A percentile compares a stretch with the other conserved stretches of the same genome.
These are phyloP conservation scores for Pichia sp. DNA, from an alignment of 1,139 yeast species.

Conservation along the genomic window DNA sequence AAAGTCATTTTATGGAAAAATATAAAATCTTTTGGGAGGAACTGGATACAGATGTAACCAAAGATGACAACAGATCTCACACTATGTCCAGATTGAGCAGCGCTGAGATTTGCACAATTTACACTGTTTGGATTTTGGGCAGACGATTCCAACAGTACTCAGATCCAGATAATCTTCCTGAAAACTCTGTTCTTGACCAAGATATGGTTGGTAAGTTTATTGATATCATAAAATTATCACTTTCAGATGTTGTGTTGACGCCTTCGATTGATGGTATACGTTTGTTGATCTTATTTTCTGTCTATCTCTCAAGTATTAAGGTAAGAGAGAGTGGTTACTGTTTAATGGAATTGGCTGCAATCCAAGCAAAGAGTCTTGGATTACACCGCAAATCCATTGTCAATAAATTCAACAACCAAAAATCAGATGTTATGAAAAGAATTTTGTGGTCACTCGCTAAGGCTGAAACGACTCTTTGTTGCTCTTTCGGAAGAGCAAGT, in stretches of 20 bases:
- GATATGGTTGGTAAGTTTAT: constrained; percentile 33
- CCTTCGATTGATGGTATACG: constrained; percentile 44
- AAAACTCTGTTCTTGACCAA: constrained; percentile 25
- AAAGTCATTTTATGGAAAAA: constrained; percentile 31
- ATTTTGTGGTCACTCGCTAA: constrained; percentile 40
- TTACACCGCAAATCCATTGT: constrained; percentile 38
- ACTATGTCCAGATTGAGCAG: constrained; percentile 26
- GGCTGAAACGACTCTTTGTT: constrained; percentile 36
- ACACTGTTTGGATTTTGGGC: constrained; percentile 43
- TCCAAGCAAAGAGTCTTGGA: constrained; percentile 46
- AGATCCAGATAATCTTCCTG: constrained; percentile 24
- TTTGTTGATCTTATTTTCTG: constrained; percentile 37
- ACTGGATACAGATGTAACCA: constrained; percentile 16
- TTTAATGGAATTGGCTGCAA: constrained; percentile 40
- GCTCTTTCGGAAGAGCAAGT: constrained; percentile 41
- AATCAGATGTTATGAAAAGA: constrained; percentile 35
- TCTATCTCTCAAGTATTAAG: constrained; percentile 41
- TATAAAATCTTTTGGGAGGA: constrained; percentile 38
- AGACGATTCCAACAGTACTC: constrained; percentile 31
- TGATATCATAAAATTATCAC: constrained; percentile 38
- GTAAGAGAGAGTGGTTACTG: constrained; percentile 46
- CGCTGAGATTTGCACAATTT: constrained; percentile 39
- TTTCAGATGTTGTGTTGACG: constrained; percentile 41
- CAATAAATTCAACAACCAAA: constrained; percentile 30
- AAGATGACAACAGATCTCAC: constrained; percentile 15